A percentile compares a stretch with the other conserved stretches of the same genome.
phyloP scores from a whole-genome alignment of 2,329 filamentous ascomycete genomes.

The Grosmannia huntii region DNA sequence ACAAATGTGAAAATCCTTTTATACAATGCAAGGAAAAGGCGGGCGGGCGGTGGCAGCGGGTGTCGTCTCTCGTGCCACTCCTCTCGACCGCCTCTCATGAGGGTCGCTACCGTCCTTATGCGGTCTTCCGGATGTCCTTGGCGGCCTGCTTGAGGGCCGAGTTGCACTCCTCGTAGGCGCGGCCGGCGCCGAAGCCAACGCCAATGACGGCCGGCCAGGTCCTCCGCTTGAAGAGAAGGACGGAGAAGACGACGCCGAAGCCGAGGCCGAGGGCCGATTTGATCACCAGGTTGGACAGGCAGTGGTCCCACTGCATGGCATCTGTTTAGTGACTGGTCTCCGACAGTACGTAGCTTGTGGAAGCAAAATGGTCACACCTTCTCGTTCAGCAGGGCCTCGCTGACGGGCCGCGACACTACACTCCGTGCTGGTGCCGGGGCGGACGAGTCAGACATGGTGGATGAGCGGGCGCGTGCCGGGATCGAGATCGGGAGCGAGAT shows the following conservation, averaged over 20 bases:
- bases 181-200: constrained; percentile 85
- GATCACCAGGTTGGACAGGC: constrained; percentile 93
- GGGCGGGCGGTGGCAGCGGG: not conserved
- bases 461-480: too few relatives aligned
- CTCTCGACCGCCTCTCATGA: not conserved
- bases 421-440: constrained; percentile 43
- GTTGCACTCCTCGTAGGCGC: constrained; percentile 98
- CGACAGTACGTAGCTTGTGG: too few relatives aligned
- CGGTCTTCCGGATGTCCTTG: constrained; percentile 41
- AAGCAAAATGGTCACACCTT: constrained; percentile 51
- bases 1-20: constrained; percentile 3
- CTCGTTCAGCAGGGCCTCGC: constrained; percentile 95
- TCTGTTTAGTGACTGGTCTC: not conserved
- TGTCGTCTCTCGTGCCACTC: not conserved
- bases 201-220: constrained; percentile 96
- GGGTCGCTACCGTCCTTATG: constrained; percentile 18
- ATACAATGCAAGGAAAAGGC: constrained; percentile 1
- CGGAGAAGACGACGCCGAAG: constrained; percentile 97
- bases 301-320: constrained; percentile 77
- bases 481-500: too few relatives aligned
- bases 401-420: constrained; percentile 70
- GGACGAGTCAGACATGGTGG: constrained; percentile 41
- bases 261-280: constrained; percentile 90
- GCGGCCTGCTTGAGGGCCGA: constrained; percentile 54
- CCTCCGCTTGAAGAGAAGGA: constrained; percentile 94